Evolutionary conservation across 306 rosid species (phyloP).

Genomic region (Trichosanthes truncata): DNA sequence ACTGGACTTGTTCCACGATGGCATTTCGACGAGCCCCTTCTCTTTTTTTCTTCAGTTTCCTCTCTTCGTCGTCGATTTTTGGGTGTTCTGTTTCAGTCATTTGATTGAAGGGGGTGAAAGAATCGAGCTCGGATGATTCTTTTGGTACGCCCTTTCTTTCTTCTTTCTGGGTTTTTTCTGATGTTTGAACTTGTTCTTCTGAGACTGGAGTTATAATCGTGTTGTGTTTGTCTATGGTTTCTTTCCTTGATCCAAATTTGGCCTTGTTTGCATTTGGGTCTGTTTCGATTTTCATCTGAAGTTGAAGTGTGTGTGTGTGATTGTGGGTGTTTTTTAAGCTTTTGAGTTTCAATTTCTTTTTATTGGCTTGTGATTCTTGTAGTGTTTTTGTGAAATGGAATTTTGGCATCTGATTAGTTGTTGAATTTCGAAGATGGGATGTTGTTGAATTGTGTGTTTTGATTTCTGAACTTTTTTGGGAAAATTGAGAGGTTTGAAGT

Average conservation of each 20-base stretch:
- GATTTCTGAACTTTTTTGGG: not conserved
- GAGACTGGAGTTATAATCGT: not conserved
- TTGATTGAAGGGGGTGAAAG: not conserved
- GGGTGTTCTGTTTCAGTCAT: not conserved
- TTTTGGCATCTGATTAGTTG: not conserved
- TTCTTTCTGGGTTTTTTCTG: not conserved
- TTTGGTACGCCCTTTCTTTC: constrained; percentile 2
- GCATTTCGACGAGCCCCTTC: not conserved
- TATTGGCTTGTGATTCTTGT: constrained; percentile 1
- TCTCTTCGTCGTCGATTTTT: not conserved
- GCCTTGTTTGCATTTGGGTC: not conserved
- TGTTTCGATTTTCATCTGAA: not conserved
- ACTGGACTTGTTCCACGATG: constrained; percentile 18
- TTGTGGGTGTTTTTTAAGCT: not conserved
- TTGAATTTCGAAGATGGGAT: not conserved
- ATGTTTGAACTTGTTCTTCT: not conserved
- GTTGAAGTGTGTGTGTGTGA: not conserved
- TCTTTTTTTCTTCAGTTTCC: not conserved
- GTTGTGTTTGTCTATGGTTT: not conserved
- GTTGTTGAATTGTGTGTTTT: constrained; percentile 8
- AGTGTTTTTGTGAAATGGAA: not conserved
- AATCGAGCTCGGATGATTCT: constrained; percentile 4
- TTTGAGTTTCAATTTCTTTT: constrained; percentile 3
- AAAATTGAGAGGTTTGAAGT: not conserved
- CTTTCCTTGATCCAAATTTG: not conserved